Base-by-base conservation (phyloP, 495 filamentous ascomycete species). In the Lophiostoma macrostomum region DNA sequence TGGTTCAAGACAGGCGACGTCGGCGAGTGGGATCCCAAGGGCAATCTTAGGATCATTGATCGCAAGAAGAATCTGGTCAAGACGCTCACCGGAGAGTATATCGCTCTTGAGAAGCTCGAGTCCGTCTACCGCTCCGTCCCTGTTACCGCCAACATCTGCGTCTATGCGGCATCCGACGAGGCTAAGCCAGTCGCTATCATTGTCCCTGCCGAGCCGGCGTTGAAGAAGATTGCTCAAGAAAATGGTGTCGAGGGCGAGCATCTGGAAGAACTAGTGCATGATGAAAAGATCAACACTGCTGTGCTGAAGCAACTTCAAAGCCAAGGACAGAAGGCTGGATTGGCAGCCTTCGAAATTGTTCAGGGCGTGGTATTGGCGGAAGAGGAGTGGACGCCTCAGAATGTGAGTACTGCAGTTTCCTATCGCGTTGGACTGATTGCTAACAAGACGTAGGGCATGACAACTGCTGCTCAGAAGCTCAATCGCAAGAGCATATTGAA, bases 41-140 rank as follows among this genome's bases (percentile, higher is more conserved):
- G 90, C 53, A 84, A 95, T 65, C 73, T 96, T 42, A 81, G 77
- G 63, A 86, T 96, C 69, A 95, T 96, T 63, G 90, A 96, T 71
- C 87, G 90, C 64, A 96, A 95, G 87, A 96, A 96, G 85, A 96
- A 96, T 69, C 71, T 96, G 56, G 86, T 95, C 69, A 96, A 96
- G 83, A 98, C 90, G 2, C 76, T 87, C 49, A 89, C 91, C 66
- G 93, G 93, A 64, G 93, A 98, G 75, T 98, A 98, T 71, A 96
- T 98, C 67, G 93, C 93, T 27, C 79, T 98, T 16, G 93, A 98
- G 82, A 98, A 98, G 80, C 87, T 98, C 44, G 93, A 98, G 74
- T 91, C 90, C 3, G 76, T 95, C 55, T 98, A 98, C 73, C 88
- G 93, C 49, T 83, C 90, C 27, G 79, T 82, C 4, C 77, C 85